Conservation (phyloP, 2,329 filamentous ascomycete genomes). For the Helicocarpus griseus region DNA sequence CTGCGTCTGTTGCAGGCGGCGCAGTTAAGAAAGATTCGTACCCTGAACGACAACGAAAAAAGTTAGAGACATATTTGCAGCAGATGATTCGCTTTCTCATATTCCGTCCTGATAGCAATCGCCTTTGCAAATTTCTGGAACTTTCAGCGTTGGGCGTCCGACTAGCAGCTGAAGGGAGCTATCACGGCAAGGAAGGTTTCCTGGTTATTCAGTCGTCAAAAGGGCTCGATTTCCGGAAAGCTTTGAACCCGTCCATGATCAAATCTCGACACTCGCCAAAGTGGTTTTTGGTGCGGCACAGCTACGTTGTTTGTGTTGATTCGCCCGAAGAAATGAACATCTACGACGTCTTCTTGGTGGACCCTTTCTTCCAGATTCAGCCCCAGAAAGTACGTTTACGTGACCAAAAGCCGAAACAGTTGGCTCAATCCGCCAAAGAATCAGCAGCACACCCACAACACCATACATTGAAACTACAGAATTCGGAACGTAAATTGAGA, state of each 20-base stretch:
- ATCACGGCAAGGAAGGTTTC: conserved; percentile 94
- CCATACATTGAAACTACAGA: conserved; percentile 78
- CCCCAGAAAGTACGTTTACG: conserved; percentile 53
- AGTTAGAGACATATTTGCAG: conserved; percentile 81
- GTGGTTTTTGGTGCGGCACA: conserved; percentile 97
- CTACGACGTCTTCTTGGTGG: conserved; percentile 96
- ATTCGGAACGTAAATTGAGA: conserved; percentile 85
- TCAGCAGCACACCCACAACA: conserved; percentile 57
- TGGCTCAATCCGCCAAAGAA: conserved; percentile 56
- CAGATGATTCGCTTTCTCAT: conserved; percentile 95
- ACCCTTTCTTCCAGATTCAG: conserved; percentile 74
- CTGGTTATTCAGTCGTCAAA: conserved; percentile 87
- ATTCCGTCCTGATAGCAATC: conserved; percentile 90
- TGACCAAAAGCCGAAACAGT: conserved; percentile 45
- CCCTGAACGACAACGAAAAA: conserved; percentile 71
- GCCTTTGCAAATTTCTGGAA: conserved; percentile 91
- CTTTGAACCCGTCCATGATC: conserved; percentile 67
- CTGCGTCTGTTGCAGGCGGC: conserved; percentile 30
- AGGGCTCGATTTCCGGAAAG: conserved; percentile 73
- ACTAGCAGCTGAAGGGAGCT: conserved; percentile 87
- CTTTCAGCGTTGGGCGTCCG: conserved; percentile 88
- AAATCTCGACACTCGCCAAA: conserved; percentile 79
- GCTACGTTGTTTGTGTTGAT: conserved; percentile 96
- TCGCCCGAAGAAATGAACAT: conserved; percentile 98
- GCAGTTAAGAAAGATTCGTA: conserved; percentile 48